Base-by-base conservation (phyloP, 495 filamentous ascomycete species). In the Lophiotrema nucula region DNA sequence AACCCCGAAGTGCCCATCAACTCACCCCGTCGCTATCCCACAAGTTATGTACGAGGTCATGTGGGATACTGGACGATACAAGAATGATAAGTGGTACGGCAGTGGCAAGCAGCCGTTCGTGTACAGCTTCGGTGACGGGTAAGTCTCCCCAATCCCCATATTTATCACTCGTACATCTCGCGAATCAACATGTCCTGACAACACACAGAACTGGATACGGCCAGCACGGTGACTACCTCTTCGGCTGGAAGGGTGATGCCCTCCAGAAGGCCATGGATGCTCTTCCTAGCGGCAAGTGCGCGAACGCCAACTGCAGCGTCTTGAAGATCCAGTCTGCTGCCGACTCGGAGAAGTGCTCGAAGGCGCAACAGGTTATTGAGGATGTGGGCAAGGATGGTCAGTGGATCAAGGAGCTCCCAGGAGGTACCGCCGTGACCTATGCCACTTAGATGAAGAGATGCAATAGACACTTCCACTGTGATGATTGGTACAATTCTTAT, bases 121-220 rank as follows among this genome's bases (percentile, higher is more conserved):
- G 15, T 64, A 59, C 45, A 64, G 61, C 56, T 56, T 64, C n/a
- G 61, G 61, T 25, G 61, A 64, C 31, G 75, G 16, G 76, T 79
- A 58, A 63, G 76, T 67, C 41, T 35, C 15, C 31, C 31, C 8
- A 35, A 8, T n/a, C n/a, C n/a, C n/a, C n/a, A n/a, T n/a, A n/a
- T n/a, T n/a, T n/a, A n/a, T n/a, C n/a, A n/a, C n/a, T n/a, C n/a
- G n/a, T n/a, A n/a, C n/a, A n/a, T n/a, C n/a, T n/a, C n/a, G n/a
- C n/a, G n/a, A n/a, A n/a, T n/a, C n/a, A n/a, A n/a, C n/a, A n/a
- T n/a, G n/a, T n/a, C n/a, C n/a, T 31, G 2, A 52, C 28, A 22
- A n/a, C n/a, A n/a, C n/a, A 3, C 31, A 42, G 3, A 5, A 3
- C 39, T 43, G 49, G 55, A 22, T 64, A 50, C 26, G 55, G 61